Base-by-base conservation (phyloP, 176 grass and related monocot genomes). In the Secale cereale region DNA sequence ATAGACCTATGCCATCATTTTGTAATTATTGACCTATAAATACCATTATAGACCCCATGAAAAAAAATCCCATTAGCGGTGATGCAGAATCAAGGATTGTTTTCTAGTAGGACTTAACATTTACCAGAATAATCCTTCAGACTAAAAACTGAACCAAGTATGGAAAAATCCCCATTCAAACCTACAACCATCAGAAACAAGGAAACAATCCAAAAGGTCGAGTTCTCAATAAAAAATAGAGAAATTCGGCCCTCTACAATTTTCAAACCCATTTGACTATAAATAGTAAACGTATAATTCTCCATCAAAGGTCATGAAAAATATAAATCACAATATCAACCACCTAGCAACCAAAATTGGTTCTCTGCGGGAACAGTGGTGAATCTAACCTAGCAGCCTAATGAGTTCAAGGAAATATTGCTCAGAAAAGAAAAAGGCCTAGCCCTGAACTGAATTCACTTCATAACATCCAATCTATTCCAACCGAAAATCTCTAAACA, bases 131-230 rank as follows among this genome's bases (percentile, higher is more conserved):
- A 48, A 81, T 64, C 31, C 4, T 74, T 20, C 66, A n/a, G 12
- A 41, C 11, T 9, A 45, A 36, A 12, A 35, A 4, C 10, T 59
- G 6, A 66, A 43, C 48, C 17, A 35, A 83, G 15, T 36, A 3
- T 19, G 33, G 32, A 86, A 72, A 3, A 27, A 73, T 16, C 31
- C 17, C 4, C 56, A 32, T 1, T 0, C 20, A 59, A 66, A 66
- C 7, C 36, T 35, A 79, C 20, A 86, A 63, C 57, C 30, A n/a
- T 67, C 78, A 31, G 32, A 52, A 52, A 79, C 36, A 84, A 35
- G 71, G 43, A 66, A 85, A 7, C 0, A 83, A 74, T 43, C 48
- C 81, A n/a, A 33, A 77, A 65, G 40, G 40, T 2, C 7, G 2
- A 25, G 41, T 63, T 12, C 57, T 48, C 70, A 6, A 50, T 5